Percentiles rank a stretch among this genome's conserved stretches.
Conservation (phyloP, 805 yeast species). For the Yamadazyma laniorum region DNA sequence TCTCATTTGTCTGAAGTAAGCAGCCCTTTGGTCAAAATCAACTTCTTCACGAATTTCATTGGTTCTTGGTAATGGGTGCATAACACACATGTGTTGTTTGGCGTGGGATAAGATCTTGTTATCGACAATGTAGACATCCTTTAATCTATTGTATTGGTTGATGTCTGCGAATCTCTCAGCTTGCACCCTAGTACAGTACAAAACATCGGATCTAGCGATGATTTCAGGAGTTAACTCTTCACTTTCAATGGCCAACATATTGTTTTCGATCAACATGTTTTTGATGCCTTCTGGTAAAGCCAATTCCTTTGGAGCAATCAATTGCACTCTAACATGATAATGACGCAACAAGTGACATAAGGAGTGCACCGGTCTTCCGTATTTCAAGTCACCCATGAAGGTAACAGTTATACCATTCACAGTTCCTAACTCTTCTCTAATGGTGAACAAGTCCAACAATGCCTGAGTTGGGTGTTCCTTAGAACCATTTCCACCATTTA, state of each 20-base stretch:
- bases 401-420: constrained; percentile 97
- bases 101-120: constrained; percentile 88
- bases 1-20: constrained; percentile 99
- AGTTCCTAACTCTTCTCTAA: constrained; percentile 97
- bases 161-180: constrained; percentile 86
- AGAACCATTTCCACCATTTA: constrained; percentile 97
- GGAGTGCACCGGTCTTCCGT: constrained; percentile 98
- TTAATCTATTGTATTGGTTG: constrained; percentile 79
- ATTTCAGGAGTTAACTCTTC: constrained; percentile 79
- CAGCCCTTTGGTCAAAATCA: constrained; percentile 98
- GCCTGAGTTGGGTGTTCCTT: constrained; percentile 99
- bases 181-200: constrained; percentile 97
- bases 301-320: constrained; percentile 88
- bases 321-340: constrained; percentile 89
- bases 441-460: constrained; percentile 92
- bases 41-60: constrained; percentile 97
- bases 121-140: constrained; percentile 89
- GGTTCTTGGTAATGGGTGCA: constrained; percentile 99
- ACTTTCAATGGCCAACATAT: constrained; percentile 72
- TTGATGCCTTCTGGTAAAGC: constrained; percentile 74
- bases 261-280: constrained; percentile 60
- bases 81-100: constrained; percentile 96
- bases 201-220: constrained; percentile 86
- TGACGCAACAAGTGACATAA: constrained; percentile 84
- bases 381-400: constrained; percentile 97